These are phyloP conservation scores for Pseudogymnoascus sp. DNA, from an alignment of 2,329 filamentous ascomycete species.

Conservation along the genomic window DNA sequence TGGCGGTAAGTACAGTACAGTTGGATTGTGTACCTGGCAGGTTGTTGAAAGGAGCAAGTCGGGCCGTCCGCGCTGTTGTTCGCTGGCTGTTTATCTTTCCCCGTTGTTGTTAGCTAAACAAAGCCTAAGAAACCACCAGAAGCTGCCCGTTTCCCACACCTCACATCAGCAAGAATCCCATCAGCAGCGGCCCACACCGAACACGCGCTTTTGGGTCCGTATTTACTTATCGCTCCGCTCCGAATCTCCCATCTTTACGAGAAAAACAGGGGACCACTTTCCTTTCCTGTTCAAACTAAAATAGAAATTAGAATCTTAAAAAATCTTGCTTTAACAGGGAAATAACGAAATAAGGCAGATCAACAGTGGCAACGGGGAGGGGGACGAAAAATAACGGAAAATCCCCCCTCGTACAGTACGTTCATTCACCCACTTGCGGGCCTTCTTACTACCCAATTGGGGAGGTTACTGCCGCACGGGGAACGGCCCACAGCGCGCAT, in stretches of 20 bases:
- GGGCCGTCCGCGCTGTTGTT: not conserved
- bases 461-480: not conserved
- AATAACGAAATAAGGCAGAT: not conserved
- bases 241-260: not conserved
- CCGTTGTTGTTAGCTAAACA: not conserved
- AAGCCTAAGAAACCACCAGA: no score
- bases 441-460: not conserved
- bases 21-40: no score
- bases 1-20: not conserved
- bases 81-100: not conserved
- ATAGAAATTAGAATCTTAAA: not conserved
- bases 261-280: not conserved
- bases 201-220: no score
- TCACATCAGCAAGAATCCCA: not conserved
- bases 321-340: not conserved
- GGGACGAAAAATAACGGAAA: not conserved
- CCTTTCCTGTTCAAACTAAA: not conserved
- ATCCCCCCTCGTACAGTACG: not conserved
- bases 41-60: not conserved
- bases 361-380: not conserved
- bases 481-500: not conserved
- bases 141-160: not conserved
- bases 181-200: not conserved
- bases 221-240: no score
- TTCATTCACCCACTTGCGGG: no score